Percentiles rank a stretch among this genome's conserved stretches.
These are phyloP conservation scores for Kodamaea sp. DNA, from an alignment of 1,139 yeast genomes.

Conservation along the genomic window DNA sequence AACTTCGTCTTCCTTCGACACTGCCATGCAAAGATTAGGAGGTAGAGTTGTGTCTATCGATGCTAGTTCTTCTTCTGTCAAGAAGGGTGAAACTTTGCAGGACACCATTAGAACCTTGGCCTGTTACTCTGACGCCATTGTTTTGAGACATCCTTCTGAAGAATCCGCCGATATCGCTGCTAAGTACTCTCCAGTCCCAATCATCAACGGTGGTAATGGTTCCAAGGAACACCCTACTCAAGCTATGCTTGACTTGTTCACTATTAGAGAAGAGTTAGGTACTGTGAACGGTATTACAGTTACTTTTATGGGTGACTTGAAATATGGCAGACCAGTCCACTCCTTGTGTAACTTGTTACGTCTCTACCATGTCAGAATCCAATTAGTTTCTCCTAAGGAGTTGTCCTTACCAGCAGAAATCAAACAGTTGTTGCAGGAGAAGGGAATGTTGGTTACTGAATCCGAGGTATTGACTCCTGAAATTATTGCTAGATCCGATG, in stretches of 20 bases:
- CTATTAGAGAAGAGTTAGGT: conserved; percentile 98
- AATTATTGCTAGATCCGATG: conserved; percentile 87
- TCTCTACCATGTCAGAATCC: conserved; percentile 91
- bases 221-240: conserved; percentile 98
- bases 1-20: conserved; percentile 94
- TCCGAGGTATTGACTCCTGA: conserved; percentile 78
- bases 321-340: conserved; percentile 98
- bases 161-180: conserved; percentile 93
- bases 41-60: conserved; percentile 92
- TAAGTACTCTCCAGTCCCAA: conserved; percentile 94
- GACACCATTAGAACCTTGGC: conserved; percentile 95
- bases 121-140: conserved; percentile 95
- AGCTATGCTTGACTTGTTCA: conserved; percentile 94
- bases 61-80: conserved; percentile 84
- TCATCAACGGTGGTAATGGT: conserved; percentile 97
- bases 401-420: conserved; percentile 77
- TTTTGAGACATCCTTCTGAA: conserved; percentile 92
- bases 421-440: conserved; percentile 60
- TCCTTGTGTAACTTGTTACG: conserved; percentile 88
- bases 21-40: conserved; percentile 99
- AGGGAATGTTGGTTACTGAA: conserved; percentile 73
- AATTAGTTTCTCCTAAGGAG: conserved; percentile 89
- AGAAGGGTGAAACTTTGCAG: conserved; percentile 97
- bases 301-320: conserved; percentile 98
- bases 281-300: conserved; percentile 97